Evolutionary conservation across 495 filamentous ascomycete genomes (phyloP), one percentile per base, ranked within the genome.

Genomic region (Aspergillus hancockii): DNA sequence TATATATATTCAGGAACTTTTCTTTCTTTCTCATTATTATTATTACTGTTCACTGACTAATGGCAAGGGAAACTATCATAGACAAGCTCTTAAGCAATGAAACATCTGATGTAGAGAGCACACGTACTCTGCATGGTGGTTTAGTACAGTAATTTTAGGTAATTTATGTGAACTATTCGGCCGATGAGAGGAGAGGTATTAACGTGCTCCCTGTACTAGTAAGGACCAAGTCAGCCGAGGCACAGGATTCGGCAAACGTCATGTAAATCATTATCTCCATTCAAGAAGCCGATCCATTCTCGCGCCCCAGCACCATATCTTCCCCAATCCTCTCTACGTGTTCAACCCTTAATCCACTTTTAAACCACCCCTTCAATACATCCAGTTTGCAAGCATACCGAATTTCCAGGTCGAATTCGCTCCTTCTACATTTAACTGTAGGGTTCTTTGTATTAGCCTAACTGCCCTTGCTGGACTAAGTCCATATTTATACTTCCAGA

Each of bases 171-270:
- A n/a, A n/a, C n/a, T n/a, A n/a, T n/a, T n/a, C n/a, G n/a, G n/a
- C n/a, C n/a, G n/a, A n/a, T n/a, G n/a, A n/a, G n/a, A n/a, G n/a
- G n/a, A n/a, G n/a, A n/a, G n/a, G n/a, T n/a, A n/a, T n/a, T n/a
- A n/a, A n/a, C n/a, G n/a, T n/a, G n/a, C n/a, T n/a, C 25, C 25
- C 25, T 7, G 25, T 28, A 28, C 25, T 28, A n/a, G n/a, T n/a
- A n/a, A n/a, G n/a, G 53, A 36, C 16, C 1, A 28, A 31, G 52
- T 54, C 65, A 75, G 65, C 75, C 75, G 75, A 78, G 75, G 75
- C 67, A 70, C 65, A 71, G 46, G 40, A 60, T 65, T 75, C 75
- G 75, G 73, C 63, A 78, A 74, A 78, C 75, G 75, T 78, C 75
- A 78, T 78, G 71, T 65, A 71, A 64, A 61, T 51, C 55, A 57